Percentiles rank a stretch among this genome's conserved stretches.
Conservation (phyloP, 306 rosid species). For the Cicer pinnatifidum region DNA sequence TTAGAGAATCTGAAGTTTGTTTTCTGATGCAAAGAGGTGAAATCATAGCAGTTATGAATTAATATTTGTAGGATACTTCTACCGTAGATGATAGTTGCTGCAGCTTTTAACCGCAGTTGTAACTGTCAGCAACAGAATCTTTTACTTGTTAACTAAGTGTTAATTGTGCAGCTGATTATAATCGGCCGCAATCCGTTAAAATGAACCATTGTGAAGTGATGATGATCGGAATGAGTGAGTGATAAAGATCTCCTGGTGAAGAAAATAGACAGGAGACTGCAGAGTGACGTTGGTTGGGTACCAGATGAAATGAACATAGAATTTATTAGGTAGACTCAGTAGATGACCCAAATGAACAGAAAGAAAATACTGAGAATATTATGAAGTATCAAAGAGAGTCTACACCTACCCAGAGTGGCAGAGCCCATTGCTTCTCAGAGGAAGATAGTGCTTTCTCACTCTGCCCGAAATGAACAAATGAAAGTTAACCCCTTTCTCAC, state of each 20-base stretch:
- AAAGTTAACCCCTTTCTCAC: background rate
- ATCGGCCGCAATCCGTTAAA: background rate
- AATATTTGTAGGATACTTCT: background rate
- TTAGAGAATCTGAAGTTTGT: constrained; percentile 9
- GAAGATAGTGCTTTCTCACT: too few species aligned
- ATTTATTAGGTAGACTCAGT: background rate
- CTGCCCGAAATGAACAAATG: background rate
- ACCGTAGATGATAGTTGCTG: background rate
- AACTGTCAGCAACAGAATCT: background rate
- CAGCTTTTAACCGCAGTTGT: constrained; percentile 1
- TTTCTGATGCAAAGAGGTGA: constrained; percentile 11
- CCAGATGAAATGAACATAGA: background rate
- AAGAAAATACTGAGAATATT: background rate
- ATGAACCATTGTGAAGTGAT: background rate
- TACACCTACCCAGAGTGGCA: background rate
- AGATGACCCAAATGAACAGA: constrained; percentile 6
- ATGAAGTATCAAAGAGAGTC: background rate
- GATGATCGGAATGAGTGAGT: background rate
- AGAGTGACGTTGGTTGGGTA: background rate
- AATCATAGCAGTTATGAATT: background rate
- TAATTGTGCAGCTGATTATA: background rate
- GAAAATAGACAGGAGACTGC: background rate
- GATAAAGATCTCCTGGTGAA: background rate
- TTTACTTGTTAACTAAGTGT: background rate
- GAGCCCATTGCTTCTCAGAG: too few species aligned